phyloP scores from a whole-genome alignment of 371 early-diverging fungal species.

The Mucor indicus region DNA sequence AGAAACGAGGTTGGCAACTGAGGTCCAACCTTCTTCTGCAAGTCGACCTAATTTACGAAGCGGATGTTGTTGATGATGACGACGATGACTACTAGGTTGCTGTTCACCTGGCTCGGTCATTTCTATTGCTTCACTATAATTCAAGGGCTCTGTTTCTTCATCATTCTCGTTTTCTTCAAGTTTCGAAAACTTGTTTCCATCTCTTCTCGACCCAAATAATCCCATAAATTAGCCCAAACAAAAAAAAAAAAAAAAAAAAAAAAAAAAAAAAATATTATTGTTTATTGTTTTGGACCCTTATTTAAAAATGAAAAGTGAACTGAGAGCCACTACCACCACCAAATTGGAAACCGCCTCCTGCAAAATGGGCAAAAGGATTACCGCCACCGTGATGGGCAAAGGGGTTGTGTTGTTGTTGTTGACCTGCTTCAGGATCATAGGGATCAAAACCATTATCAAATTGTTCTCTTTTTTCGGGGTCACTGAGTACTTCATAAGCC shows the following conservation, averaged over 20 bases:
- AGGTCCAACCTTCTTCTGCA: constrained; percentile 27
- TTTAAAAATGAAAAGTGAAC: constrained; percentile 22
- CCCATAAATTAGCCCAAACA: not conserved
- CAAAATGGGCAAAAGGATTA: constrained; percentile 21
- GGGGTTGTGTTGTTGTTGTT: constrained; percentile 42
- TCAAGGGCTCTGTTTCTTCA: constrained; percentile 25
- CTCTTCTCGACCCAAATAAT: not conserved
- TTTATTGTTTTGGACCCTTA: not conserved
- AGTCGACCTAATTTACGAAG: constrained; percentile 16
- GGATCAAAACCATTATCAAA: constrained; percentile 95
- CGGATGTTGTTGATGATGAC: not conserved
- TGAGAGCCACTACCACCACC: constrained; percentile 47
- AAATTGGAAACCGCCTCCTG: constrained; percentile 53
- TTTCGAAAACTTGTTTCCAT: not conserved
- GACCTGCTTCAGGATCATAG: constrained; percentile 73
- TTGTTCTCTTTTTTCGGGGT: constrained; percentile 69
- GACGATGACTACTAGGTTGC: not conserved
- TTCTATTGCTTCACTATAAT: constrained; percentile 21
- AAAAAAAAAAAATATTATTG: not conserved
- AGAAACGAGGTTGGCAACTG: constrained; percentile 15
- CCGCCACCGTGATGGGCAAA: constrained; percentile 55
- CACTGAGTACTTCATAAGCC: constrained; percentile 86
- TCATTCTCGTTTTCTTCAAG: constrained; percentile 14
- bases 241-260: not conserved
- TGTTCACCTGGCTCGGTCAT: constrained; percentile 14